These are phyloP conservation scores for Candida glaebosa DNA, from an alignment of 805 yeast genomes.

Conservation along the genomic window DNA sequence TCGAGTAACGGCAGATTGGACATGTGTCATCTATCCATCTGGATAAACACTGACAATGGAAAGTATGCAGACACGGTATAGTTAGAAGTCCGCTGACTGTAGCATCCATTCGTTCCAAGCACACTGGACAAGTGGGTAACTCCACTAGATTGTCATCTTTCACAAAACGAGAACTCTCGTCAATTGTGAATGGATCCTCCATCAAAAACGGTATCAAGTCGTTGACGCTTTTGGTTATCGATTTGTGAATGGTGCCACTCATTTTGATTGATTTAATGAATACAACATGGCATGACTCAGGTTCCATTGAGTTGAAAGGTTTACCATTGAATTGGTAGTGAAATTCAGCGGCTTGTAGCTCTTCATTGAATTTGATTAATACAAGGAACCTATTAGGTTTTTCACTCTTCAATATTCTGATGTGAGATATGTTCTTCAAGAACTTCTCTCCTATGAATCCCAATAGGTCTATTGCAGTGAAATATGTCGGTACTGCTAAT, in stretches of 20 bases:
- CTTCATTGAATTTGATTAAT: constrained; percentile 64
- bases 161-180: background rate
- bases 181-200: constrained; percentile 66
- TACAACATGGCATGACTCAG: constrained; percentile 78
- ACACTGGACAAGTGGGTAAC: constrained; percentile 90
- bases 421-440: constrained; percentile 57
- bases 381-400: constrained; percentile 71
- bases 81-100: constrained; percentile 77
- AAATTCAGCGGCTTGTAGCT: constrained; percentile 58
- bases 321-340: constrained; percentile 66
- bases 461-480: constrained; percentile 77
- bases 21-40: constrained; percentile 90
- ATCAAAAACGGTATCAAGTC: constrained; percentile 59
- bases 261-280: constrained; percentile 60
- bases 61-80: constrained; percentile 89
- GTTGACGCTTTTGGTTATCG: constrained; percentile 14
- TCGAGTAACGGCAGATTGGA: constrained; percentile 85
- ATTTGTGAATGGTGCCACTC: constrained; percentile 11
- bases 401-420: constrained; percentile 66
- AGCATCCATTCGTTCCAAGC: constrained; percentile 84
- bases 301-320: constrained; percentile 81
- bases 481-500: constrained; percentile 82
- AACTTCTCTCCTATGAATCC: constrained; percentile 73
- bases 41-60: constrained; percentile 82
- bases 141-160: constrained; percentile 37